Percentiles rank a stretch among this genome's conserved stretches.
Evolutionary conservation across 345 rosid species (phyloP).

Genomic region (Cardiospermum halicacabum): DNA sequence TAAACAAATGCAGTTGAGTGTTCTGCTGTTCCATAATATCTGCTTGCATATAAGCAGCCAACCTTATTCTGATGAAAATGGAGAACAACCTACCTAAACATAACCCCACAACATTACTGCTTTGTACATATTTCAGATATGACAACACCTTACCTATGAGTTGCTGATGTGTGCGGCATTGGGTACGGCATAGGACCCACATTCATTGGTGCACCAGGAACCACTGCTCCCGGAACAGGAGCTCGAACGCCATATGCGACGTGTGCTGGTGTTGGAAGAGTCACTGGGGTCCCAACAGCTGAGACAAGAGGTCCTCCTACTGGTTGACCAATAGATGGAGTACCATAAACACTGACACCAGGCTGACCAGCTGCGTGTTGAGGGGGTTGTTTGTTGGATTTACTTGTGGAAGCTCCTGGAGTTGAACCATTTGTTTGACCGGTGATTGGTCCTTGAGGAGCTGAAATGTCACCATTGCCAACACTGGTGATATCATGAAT

Average conservation of each 20-base stretch:
- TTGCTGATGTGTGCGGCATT: slow-evolving; percentile 63
- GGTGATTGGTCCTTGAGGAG: slow-evolving; percentile 82
- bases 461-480: slow-evolving; percentile 60
- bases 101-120: slow-evolving; percentile 21
- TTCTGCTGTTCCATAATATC: slow-evolving; percentile 17
- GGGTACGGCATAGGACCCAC: slow-evolving; percentile 65
- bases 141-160: slow-evolving; percentile 56
- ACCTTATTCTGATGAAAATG: slow-evolving; percentile 35
- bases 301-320: slow-evolving; percentile 75
- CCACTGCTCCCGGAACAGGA: slow-evolving; percentile 56
- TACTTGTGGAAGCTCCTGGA: slow-evolving; percentile 47
- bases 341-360: slow-evolving; percentile 51
- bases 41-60: slow-evolving; percentile 30
- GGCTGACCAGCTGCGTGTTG: slow-evolving; percentile 43
- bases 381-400: slow-evolving; percentile 54
- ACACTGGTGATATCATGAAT: slow-evolving; percentile 94
- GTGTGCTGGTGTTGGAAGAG: slow-evolving; percentile 64
- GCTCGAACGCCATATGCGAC: slow-evolving; percentile 74
- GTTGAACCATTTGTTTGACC: slow-evolving; percentile 69
- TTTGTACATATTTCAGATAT: slow-evolving; percentile 41
- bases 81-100: slow-evolving; percentile 18
- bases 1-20: slow-evolving; percentile 24
- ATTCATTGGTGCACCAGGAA: slow-evolving; percentile 78
- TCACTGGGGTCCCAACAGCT: slow-evolving; percentile 94
- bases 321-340: slow-evolving; percentile 78